Conservation (phyloP, 202 grass and related monocot species). For the Bolboschoenoplectus hybrid region DNA sequence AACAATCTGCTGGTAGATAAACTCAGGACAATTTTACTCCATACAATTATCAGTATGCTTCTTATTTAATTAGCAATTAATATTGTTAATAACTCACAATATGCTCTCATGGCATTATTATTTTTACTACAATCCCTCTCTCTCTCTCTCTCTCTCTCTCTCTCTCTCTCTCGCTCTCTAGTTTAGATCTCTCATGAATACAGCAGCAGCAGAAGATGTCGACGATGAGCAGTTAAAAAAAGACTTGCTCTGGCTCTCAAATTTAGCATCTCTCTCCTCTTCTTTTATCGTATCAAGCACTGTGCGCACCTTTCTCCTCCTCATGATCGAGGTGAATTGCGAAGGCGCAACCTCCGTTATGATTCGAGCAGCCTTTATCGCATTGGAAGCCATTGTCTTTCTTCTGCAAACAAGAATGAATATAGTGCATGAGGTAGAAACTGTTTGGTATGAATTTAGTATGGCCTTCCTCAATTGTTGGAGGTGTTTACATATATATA, state of each 20-base stretch:
- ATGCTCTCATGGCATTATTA: neutral
- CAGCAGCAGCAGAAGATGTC: neutral
- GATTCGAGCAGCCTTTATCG: conserved; percentile 46
- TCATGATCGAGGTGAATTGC: conserved; percentile 49
- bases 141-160: neutral
- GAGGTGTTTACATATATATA: conserved; percentile 30
- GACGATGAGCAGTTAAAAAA: conserved; percentile 1
- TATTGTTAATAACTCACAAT: neutral
- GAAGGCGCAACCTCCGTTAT: conserved; percentile 67
- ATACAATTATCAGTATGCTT: neutral
- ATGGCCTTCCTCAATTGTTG: neutral
- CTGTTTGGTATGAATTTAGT: neutral
- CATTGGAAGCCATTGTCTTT: conserved; percentile 41
- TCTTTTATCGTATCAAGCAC: conserved; percentile 64
- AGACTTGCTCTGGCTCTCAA: conserved; percentile 8
- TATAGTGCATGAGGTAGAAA: conserved; percentile 9
- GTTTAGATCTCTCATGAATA: conserved; percentile 1
- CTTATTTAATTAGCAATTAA: neutral
- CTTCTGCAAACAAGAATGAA: neutral
- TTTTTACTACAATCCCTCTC: neutral
- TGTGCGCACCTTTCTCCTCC: conserved; percentile 45
- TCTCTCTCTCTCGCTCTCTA: neutral
- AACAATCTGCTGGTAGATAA: too few species aligned
- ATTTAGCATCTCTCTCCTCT: conserved; percentile 56
- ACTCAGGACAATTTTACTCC: too few species aligned